Base-by-base conservation (phyloP, 192 early-diverging fungal species). In the Umbelopsis vinacea region DNA sequence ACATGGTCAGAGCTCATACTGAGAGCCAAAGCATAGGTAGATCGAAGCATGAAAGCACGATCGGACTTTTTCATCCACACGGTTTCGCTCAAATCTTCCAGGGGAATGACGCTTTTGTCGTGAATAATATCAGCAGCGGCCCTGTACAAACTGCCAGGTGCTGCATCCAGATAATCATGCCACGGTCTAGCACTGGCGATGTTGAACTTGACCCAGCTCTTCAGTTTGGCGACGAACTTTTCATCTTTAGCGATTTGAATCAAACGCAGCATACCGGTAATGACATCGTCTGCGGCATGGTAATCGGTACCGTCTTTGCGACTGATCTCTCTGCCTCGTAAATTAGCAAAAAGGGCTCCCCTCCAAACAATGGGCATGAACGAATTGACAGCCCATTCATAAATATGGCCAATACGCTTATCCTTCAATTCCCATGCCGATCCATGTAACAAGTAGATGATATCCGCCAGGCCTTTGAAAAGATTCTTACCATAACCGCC, bases 401-500 rank as follows among this genome's bases (percentile, higher is more conserved):
- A 63, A 7, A 63, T 63, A 63, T 63, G 57, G 14, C 17, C 19
- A 2, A 63, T 8, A 11, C 57, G 26, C 33, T 63, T 35, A n/a
- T 63, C 57, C 26, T 63, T 63, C 12, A 63, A n/a, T 63, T 63
- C 57, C 57, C 57, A 63, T 4, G 57, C 4, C 33, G 57, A 63
- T 9, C 57, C 57, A 63, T 63, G 57, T 8, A 63, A 17, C 23
- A 63, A 15, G 33, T 63, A 63, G 15, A 63, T 63, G 17, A 63
- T 63, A 17, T 63, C 57, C 3, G 33, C 57, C 33, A 63, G 17
- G 33, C 57, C 57, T 35, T 63, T 63, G 57, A 63, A 63, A 17
- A 63, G 19, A 26, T 63, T 63, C 19, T 63, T 63, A 14, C 57
- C 57, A 37, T 63, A 63, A 19, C 57, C 57, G 33, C 57, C 57